Percentiles rank a stretch among this genome's conserved stretches.
phyloP scores from a whole-genome alignment of 2,329 filamentous ascomycete species.

The Pestalotiopsis sp. region DNA sequence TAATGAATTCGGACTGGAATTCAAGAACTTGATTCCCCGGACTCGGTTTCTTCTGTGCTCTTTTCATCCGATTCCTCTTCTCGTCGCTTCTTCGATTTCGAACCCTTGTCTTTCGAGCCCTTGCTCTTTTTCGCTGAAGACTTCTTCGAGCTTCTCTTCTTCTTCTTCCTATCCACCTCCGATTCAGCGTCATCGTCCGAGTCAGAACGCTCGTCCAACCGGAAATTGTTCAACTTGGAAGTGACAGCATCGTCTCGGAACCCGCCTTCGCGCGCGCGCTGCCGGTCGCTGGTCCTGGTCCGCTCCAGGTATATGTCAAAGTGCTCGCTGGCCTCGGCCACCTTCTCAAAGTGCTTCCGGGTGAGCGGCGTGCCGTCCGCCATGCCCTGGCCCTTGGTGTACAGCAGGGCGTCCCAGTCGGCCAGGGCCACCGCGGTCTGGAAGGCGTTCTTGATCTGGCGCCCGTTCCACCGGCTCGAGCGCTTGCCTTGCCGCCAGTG shows the following conservation, averaged over 20 bases:
- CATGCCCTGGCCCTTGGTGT: neutral
- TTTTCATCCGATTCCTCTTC: neutral
- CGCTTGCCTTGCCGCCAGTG: slow-evolving; percentile 14
- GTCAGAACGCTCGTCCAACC: neutral
- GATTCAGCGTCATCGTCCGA: neutral
- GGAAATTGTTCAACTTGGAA: neutral
- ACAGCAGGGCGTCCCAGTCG: slow-evolving; percentile 13
- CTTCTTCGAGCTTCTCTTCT: neutral
- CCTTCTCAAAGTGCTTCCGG: neutral
- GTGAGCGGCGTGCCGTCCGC: no score
- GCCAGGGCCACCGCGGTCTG: slow-evolving; percentile 25
- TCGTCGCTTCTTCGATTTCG: neutral
- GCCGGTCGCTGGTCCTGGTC: neutral
- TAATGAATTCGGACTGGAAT: no score
- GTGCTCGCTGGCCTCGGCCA: neutral
- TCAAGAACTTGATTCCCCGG: no score
- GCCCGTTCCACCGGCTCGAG: slow-evolving; percentile 24
- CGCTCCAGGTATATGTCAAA: neutral
- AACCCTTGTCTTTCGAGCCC: neutral
- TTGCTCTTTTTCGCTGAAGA: neutral
- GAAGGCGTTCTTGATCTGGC: slow-evolving; percentile 30
- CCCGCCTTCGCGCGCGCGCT: neutral
- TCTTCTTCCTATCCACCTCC: neutral
- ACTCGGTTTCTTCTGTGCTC: neutral
- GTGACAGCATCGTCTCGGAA: neutral